Base-by-base conservation (phyloP, 1,284 basidiomycete genomes). In the Microbotryum scabiosae region DNA sequence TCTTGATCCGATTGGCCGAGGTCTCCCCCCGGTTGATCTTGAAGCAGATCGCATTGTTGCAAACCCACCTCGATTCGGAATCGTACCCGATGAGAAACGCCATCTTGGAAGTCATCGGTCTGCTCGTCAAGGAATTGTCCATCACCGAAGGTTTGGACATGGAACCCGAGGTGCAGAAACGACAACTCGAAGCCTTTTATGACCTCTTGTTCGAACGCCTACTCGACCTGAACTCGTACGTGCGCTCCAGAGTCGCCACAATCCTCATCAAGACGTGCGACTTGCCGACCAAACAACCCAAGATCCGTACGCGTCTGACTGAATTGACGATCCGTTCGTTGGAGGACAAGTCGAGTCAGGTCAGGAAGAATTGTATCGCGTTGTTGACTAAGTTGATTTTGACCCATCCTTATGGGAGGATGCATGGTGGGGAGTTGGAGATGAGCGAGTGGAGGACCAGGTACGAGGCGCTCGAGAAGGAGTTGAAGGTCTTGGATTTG, bases 31-130 rank as follows among this genome's bases (percentile, higher is more conserved):
- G 89, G n/a, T 78, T 85, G 5, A 85, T 97, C 2, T 79, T 91
- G 70, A 94, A 94, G 76, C 90, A 96, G 75, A 87, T 98, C 70
- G 85, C 85, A 68, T 76, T 97, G 51, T 77, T 97, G 12, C 80
- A 90, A 30, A 80, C 82, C 25, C 93, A 97, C 72, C 79, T 97
- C 41, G 94, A 98, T 72, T 91, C 88, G 36, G 94, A 98, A 88
- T 87, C 90, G 0, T 96, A 97, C 72, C 90, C 91, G 0, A 94
- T 98, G 85, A 88, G 96, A 44, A 89, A 92, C 78, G 89, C 88
- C 1, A 81, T 96, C 59, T 83, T 96, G 52, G 91, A 94, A 73
- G 82, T 92, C 61, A 83, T 94, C 45, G 89, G 88, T 5, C 78
- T 79, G 54, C 81, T 94, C 60, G 90, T 96, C 71, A 79, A 80